Conservation (phyloP, 73 alveolate species). For the Diophrys appendiculata region DNA sequence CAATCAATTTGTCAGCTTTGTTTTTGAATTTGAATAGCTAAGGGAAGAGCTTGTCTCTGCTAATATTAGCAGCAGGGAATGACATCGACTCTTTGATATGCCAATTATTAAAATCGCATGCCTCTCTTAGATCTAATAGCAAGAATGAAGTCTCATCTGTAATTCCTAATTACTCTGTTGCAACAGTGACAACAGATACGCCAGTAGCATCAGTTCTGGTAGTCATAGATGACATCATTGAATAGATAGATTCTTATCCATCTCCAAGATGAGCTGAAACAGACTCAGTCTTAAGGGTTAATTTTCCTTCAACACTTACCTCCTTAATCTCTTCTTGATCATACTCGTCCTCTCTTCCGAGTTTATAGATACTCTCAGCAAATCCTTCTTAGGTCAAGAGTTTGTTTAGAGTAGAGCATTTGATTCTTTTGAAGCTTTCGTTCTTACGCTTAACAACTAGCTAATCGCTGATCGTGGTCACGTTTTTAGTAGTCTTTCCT, state of each 20-base stretch:
- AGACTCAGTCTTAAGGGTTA: no score
- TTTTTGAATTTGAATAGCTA: conserved; percentile 79
- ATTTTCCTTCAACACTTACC: no score
- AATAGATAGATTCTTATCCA: no score
- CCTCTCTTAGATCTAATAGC: conserved; percentile 86
- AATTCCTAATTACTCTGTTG: conserved; percentile 79
- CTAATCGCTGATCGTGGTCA: conserved; percentile 76
- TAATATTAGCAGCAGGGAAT: conserved; percentile 83
- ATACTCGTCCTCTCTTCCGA: conserved; percentile 37
- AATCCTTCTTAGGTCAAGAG: conserved; percentile 20
- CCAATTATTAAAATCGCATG: conserved; percentile 66
- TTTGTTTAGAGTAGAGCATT: conserved; percentile 73
- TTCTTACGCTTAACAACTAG: conserved; percentile 67
- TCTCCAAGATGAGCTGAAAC: no score
- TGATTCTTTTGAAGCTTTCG: conserved; percentile 82
- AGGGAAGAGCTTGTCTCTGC: conserved; percentile 83
- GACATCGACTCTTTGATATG: conserved; percentile 76
- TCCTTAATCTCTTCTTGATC: conserved; percentile 36
- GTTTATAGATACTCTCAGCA: conserved; percentile 62
- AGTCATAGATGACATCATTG: no score
- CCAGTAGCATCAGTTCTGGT: conserved; percentile 57
- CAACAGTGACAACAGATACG: conserved; percentile 76
- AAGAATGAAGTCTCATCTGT: conserved; percentile 76
- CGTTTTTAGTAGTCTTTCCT: conserved; percentile 93
- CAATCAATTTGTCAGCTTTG: conserved; percentile 78